Percentiles rank a stretch among this genome's conserved stretches.
Conservation (phyloP, 2,329 filamentous ascomycete species). For the Scedosporium dehoogii region DNA sequence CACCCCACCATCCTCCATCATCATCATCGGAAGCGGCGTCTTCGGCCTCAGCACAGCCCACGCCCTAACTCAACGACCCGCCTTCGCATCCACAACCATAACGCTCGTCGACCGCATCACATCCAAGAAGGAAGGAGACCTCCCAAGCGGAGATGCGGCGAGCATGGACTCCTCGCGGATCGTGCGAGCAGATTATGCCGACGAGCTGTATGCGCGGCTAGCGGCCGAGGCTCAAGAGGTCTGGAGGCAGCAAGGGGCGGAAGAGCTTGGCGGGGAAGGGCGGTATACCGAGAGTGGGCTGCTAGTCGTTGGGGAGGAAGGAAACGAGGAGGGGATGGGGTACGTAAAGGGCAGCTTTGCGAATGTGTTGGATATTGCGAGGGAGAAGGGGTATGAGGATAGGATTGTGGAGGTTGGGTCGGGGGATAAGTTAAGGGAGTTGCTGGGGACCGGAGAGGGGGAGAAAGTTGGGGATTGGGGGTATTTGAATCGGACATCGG, state of each 20-base stretch:
- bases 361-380: constrained; percentile 46
- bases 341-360: constrained; percentile 52
- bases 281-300: constrained; percentile 65
- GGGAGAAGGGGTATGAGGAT: constrained; percentile 24
- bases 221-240: constrained; percentile 58
- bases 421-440: constrained; percentile 30
- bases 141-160: constrained; percentile 49
- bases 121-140: constrained; percentile 28
- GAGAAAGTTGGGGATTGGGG: constrained; percentile 52
- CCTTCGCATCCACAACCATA: constrained; percentile 42
- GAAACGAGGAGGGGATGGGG: constrained; percentile 30
- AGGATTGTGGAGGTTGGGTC: constrained; percentile 35
- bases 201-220: constrained; percentile 65
- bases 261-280: constrained; percentile 48
- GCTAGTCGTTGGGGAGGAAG: constrained; percentile 48
- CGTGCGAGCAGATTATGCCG: constrained; percentile 68
- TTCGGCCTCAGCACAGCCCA: constrained; percentile 56
- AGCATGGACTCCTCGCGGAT: constrained; percentile 56
- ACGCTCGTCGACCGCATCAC: constrained; percentile 48
- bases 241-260: constrained; percentile 52
- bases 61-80: constrained; percentile 54
- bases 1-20: constrained; percentile 36
- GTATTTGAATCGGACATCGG: constrained; percentile 64
- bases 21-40: constrained; percentile 61
- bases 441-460: constrained; percentile 37